Base-by-base conservation (phyloP, 208 protist genomes). In the Leptomonas seymouri region DNA sequence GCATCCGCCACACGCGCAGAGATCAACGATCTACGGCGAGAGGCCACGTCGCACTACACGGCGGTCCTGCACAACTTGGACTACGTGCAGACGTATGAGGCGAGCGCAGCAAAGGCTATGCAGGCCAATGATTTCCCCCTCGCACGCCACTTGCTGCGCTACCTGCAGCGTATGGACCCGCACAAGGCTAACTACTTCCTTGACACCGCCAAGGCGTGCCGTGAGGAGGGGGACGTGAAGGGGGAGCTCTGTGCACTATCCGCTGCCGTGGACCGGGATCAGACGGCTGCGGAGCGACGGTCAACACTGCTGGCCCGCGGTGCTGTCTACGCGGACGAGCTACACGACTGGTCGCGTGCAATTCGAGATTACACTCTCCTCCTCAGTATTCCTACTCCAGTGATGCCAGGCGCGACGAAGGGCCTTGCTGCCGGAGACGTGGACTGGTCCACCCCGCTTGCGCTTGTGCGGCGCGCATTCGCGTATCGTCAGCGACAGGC, bases 361-460 rank as follows among this genome's bases (percentile, higher is more conserved):
- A 92, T 97, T 74, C 77, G 80, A 25, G 91, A 97, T 66, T 90
- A 93, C 56, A 91, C 85, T 14, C 74, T 94, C 31, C 75, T 84
- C 42, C 75, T 97, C 50, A 71, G 67, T 53, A 67, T 88, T 5
- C 71, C 76, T 15, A 53, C 79, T 6, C 76, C 45, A 27, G 41
- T n/a, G 51, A 21, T 62, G 21, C 39, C 8, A 3, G 30, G 11
- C 28, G 39, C 46, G 28, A 23, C 25, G 11, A 31, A 25, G 2
- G 57, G 34, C 34, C 34, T 25, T 21, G 60, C 5, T 12, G 27
- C n/a, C 27, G 71, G 75, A 50, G 55, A 48, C 36, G 25, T 63
- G 44, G 86, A 87, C 66, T 68, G 71, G 68, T 91, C 71, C 67
- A 86, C 82, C 41, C 81, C 91, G 7, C 82, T 90, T 36, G 86